Percentiles rank a stretch among this genome's conserved stretches.
Conservation (phyloP, 768 basidiomycete genomes). For the Gloeophyllum trabeum region DNA sequence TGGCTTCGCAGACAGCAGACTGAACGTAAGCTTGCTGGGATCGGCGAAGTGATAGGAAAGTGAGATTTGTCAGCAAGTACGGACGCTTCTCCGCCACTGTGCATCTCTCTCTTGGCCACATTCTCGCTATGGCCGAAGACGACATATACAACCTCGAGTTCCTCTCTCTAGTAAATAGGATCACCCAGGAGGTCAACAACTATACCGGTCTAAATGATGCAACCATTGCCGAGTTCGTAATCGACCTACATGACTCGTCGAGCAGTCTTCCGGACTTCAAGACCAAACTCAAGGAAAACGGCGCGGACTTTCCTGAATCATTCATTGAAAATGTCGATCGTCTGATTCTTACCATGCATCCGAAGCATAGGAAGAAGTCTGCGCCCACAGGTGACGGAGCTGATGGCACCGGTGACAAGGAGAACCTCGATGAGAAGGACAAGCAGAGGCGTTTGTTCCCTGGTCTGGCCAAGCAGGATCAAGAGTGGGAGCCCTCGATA, state of each 20-base stretch:
- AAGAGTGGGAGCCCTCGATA: slow-evolving; percentile 47
- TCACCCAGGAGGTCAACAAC: slow-evolving; percentile 89
- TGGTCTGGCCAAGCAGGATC: slow-evolving; percentile 74
- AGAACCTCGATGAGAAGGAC: slow-evolving; percentile 48
- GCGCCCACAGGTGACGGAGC: slow-evolving; percentile 18
- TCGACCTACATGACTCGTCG: slow-evolving; percentile 77
- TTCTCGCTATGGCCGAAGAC: slow-evolving; percentile 44
- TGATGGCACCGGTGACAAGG: slow-evolving; percentile 12
- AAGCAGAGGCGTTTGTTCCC: slow-evolving; percentile 83
- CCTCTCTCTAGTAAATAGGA: slow-evolving; percentile 83
- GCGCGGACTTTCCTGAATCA: slow-evolving; percentile 80
- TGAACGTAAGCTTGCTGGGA: neutral
- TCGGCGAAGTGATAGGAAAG: neutral
- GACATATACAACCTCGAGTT: slow-evolving; percentile 91
- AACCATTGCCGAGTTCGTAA: slow-evolving; percentile 90
- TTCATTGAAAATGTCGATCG: slow-evolving; percentile 92
- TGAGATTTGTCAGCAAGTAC: neutral
- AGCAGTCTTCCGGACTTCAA: slow-evolving; percentile 77
- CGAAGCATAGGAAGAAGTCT: slow-evolving; percentile 81
- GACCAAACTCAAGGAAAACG: slow-evolving; percentile 60
- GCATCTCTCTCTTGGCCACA: slow-evolving; percentile 1
- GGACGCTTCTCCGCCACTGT: neutral
- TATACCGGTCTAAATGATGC: slow-evolving; percentile 82
- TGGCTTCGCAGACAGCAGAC: slow-evolving; percentile 15
- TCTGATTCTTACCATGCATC: slow-evolving; percentile 88